Conservation (phyloP, 2,329 filamentous ascomycete genomes). For the Graphilbum sp. region DNA sequence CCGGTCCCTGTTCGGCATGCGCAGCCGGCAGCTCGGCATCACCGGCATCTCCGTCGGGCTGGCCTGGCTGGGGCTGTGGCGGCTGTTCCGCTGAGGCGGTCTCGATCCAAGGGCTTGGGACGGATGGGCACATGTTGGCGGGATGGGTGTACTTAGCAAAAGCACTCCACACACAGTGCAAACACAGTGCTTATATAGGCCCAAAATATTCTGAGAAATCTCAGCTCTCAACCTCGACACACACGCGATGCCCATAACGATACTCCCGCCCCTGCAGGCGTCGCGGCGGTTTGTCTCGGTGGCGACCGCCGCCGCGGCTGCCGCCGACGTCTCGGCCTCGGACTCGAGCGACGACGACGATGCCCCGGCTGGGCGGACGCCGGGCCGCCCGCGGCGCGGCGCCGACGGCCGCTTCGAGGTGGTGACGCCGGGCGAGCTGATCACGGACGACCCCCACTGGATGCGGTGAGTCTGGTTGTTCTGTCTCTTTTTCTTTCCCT, state of each 20-base stretch:
- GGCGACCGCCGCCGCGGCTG: background rate
- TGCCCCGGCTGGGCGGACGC: constrained; percentile 18
- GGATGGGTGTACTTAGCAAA: no score
- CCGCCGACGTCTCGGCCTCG: constrained; percentile 18
- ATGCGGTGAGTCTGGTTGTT: constrained; percentile 46
- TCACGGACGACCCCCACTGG: constrained; percentile 90
- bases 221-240: no score
- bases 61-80: constrained; percentile 54
- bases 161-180: no score
- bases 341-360: constrained; percentile 29
- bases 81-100: constrained; percentile 28
- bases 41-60: constrained; percentile 50
- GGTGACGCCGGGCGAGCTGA: constrained; percentile 75
- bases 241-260: constrained; percentile 34
- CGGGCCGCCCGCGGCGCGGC: no score
- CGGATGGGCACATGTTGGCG: no score
- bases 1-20: constrained; percentile 56
- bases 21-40: constrained; percentile 51
- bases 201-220: no score
- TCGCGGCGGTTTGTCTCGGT: constrained; percentile 8
- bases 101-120: no score
- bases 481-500: background rate
- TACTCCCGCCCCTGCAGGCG: constrained; percentile 23
- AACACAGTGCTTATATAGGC: no score
- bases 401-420: constrained; percentile 35